Evolutionary conservation across 2,329 filamentous ascomycete genomes (phyloP), one percentile per base, ranked within the genome.

Genomic region (Verticillium dahliae): DNA sequence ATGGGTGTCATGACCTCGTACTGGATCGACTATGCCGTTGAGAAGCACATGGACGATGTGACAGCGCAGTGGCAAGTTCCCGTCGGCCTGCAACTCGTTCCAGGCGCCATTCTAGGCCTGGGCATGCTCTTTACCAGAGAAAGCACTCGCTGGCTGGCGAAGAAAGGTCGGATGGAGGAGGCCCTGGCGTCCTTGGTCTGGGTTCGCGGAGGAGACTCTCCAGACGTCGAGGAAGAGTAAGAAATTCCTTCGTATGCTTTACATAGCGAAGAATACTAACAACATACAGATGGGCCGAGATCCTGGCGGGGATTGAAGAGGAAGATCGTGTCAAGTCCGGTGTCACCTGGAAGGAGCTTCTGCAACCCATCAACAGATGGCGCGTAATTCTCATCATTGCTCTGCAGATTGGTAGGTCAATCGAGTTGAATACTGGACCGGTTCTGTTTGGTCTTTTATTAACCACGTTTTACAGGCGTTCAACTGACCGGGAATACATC

Each of bases 401-500:
- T n/a, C 78, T 82, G 14, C 80, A 83, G 61, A 76, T 81, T 33
- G 75, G 75, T 70, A 72, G 9, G 62, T 41, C 7, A 9, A 15
- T 9, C 15, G 5, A 18, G 3, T 22, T 55, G n/a, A 18, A 41
- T 18, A 27, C 9, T n/a, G 6, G 39, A 37, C 5, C 14, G 15
- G n/a, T n/a, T n/a, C 6, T 7, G n/a, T 7, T 45, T n/a, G 6
- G 15, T 41, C 10, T 41, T 41, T 41, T 6, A 41, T 11, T 52
- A 13, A 52, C 45, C 10, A 5, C 18, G 1, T 10, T 58, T 62
- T 1, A 2, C 45, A 70, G 71, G 73, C 60, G 69, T 72, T 54
- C 80, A 83, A 69, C 69, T 82, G 13, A 82, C 80, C 1, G 80
- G 80, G 41, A 81, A 80, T 61, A 83, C 80, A 0, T 79, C 78